Base-by-base conservation (phyloP, 768 basidiomycete genomes). In the Amanita brunnescens region DNA sequence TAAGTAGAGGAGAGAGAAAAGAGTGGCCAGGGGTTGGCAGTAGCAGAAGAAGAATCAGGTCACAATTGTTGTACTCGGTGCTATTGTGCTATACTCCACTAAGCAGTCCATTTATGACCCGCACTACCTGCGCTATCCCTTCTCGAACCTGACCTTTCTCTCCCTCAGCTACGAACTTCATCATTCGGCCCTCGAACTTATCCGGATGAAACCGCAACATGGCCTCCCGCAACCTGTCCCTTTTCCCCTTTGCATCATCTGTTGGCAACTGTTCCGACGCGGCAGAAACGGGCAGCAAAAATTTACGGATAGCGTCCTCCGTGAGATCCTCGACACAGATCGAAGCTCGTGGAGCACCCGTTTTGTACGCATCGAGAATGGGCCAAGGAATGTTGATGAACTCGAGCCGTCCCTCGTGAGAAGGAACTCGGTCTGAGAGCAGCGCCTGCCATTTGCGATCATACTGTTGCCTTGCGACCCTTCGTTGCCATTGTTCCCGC, bases 381-480 rank as follows among this genome's bases (percentile, higher is more conserved):
- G 87, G 87, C 87, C 86, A 89, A 2, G 87, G 87, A n/a, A 89
- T 77, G 57, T 85, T 81, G 34, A 58, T 58, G 56, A 85, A 82
- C 5, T 55, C 59, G 29, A 87, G 65, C 6, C 49, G 7, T 2
- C 39, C 30, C 21, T 59, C 47, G 1, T 49, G 54, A 6, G 43
- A 55, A 49, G 59, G 57, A n/a, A 57, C 62, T 16, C 51, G 57
- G 5, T 56, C 55, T 21, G 65, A 64, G 38, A 81, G 62, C 20
- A 84, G 67, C 2, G 59, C 58, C 53, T 73, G 76, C 86, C 87
- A 87, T 37, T 73, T 71, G 16, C 57, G 51, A 49, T 86, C 76
- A 56, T 87, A 87, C 32, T 64, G 65, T 49, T 73, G 71, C 52
- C 79, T 67, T 1, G 77, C 77, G 30, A 71, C 69, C 21, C 72